These are phyloP conservation scores for Sporothrix sp. DNA, from an alignment of 2,329 filamentous ascomycete genomes.

Conservation along the genomic window DNA sequence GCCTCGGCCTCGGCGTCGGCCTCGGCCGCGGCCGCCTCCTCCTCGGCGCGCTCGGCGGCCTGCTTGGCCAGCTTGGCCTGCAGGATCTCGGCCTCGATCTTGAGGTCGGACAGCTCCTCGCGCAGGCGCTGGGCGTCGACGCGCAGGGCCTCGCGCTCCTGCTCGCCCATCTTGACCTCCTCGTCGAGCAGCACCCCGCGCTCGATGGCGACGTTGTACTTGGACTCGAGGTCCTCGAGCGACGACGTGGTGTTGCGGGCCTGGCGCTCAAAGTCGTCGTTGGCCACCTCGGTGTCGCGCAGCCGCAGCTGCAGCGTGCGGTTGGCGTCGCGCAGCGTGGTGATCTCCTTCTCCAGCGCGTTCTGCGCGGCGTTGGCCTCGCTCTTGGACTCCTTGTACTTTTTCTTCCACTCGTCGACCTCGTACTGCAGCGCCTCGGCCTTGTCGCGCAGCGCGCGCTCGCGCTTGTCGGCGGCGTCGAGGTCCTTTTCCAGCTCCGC, in stretches of 20 bases:
- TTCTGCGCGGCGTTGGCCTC: constrained; percentile 82
- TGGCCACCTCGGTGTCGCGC: constrained; percentile 92
- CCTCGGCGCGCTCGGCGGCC: constrained; percentile 23
- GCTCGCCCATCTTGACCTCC: constrained; percentile 82
- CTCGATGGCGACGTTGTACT: constrained; percentile 92
- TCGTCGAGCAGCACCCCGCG: constrained; percentile 88
- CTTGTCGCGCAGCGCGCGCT: constrained; percentile 76
- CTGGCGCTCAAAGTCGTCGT: constrained; percentile 96
- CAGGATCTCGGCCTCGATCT: constrained; percentile 88
- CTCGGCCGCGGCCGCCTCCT: constrained; percentile 1
- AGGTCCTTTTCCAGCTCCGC: constrained; percentile 93
- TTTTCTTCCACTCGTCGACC: constrained; percentile 98
- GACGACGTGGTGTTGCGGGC: constrained; percentile 92
- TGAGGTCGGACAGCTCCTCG: constrained; percentile 85
- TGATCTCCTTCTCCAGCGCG: constrained; percentile 89
- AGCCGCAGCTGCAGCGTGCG: constrained; percentile 72
- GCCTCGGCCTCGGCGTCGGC: background rate
- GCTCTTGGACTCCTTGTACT: constrained; percentile 89
- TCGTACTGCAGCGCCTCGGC: constrained; percentile 77
- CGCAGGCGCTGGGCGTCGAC: constrained; percentile 85
- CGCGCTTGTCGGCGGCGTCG: constrained; percentile 87
- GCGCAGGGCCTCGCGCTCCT: constrained; percentile 78
- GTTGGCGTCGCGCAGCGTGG: constrained; percentile 74
- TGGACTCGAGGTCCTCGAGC: constrained; percentile 91
- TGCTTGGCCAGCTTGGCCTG: constrained; percentile 80